Base-by-base conservation (phyloP, 1,284 basidiomycete genomes). In the Fomitopsis palustris region DNA sequence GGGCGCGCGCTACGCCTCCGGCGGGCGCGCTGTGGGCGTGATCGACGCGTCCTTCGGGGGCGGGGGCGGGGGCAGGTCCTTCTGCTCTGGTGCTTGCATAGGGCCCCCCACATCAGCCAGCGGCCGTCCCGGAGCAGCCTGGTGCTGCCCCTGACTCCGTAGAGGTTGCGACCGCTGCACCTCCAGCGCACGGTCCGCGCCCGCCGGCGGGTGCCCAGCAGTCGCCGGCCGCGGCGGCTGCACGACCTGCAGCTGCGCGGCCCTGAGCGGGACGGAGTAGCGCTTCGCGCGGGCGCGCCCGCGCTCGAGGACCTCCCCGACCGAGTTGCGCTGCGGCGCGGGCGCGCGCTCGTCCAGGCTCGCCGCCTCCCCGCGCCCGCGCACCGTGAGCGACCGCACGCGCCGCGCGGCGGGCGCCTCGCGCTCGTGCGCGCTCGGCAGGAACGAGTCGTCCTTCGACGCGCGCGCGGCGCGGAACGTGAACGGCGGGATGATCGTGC, bases 381-480 rank as follows among this genome's bases (percentile, higher is more conserved):
- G 60, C 3, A 68, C 64, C 45, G 66, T 66, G 65, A 70, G 62
- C 14, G 69, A 70, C 54, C 66, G 65, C 4, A 68, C 65, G 10
- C 69, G 66, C 1, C 69, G 65, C n/a, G 60, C 39, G 25, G 6
- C 16, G 53, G 65, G 59, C 27, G 57, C 49, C 35, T 59, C 58
- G 21, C 62, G 62, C 29, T 57, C 53, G 21, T 57, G 63, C 55
- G 55, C 63, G 9, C 60, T 38, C 16, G 25, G 38, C n/a, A 42
- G 33, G 35, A n/a, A 53, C 5, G 27, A 52, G 23, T 63, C 60
- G 12, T 59, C 60, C 47, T 54, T 56, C 52, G 59, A 58, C 54
- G 55, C 65, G 53, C 38, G 62, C 54, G 33, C 57, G 23, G 56
- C 55, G 39, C 59, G 61, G 12, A 65, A 58, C 16, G 61, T 61